Evolutionary conservation across 108 stramenopile species (phyloP), one percentile per base, ranked within the genome.

Genomic region (Cyclotella kingstonii): DNA sequence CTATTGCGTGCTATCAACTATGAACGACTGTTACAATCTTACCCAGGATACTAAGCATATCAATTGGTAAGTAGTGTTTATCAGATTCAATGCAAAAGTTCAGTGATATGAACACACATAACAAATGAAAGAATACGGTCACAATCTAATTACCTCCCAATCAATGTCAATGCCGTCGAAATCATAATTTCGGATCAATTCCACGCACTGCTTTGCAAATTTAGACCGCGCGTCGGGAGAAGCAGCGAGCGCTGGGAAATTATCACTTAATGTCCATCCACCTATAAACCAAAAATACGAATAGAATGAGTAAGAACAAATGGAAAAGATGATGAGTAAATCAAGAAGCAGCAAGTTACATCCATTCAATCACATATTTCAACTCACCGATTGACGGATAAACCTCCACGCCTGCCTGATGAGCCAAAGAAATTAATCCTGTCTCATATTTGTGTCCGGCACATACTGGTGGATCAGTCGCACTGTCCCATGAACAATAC

Each of bases 251-350:
- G 19, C 42, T 9, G 70, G 70, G 31, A 71, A 71, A 1, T 54
- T 33, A 56, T 71, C 70, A 15, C 55, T 58, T 1, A 71, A 31
- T 7, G 70, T 66, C 70, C 71, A 73, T 0, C 71, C 64, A n/a
- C 65, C 71, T 40, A 73, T 44, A 1, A 47, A 60, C n/a, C n/a
- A n/a, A n/a, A n/a, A n/a, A n/a, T n/a, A n/a, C n/a, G n/a, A n/a
- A n/a, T n/a, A n/a, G n/a, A n/a, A n/a, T n/a, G n/a, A n/a, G n/a
- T n/a, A n/a, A n/a, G n/a, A n/a, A n/a, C n/a, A n/a, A n/a, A n/a
- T n/a, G n/a, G n/a, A n/a, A n/a, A n/a, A n/a, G n/a, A n/a, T n/a
- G n/a, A n/a, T n/a, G 10, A 28, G 39, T 40, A 15, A 29, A 30
- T 21, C 49, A 30, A 50, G 31, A n/a, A 3, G 3, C 28, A 4